Evolutionary conservation across 1,284 basidiomycete genomes (phyloP), one percentile per base, ranked within the genome.

Genomic region (Apiotrichum domesticum): DNA sequence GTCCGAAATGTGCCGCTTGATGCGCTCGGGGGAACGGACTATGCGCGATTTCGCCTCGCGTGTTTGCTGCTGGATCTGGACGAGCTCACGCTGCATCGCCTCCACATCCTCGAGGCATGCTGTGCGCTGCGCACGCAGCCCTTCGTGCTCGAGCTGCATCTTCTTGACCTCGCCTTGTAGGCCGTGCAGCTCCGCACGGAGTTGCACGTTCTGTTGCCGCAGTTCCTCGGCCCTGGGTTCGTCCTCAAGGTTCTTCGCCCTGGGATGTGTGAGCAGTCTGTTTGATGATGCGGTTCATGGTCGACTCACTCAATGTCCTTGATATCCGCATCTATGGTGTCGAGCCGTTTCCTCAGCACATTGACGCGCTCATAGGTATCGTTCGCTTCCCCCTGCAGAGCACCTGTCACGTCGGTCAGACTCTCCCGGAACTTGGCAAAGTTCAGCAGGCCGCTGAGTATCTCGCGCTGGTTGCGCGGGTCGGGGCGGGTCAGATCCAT

Each of bases 371-470:
- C 35, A 2, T 40, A 8, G 29, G 40, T 32, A n/a, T n/a, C 33
- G 29, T 49, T 46, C 10, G 64, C 53, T 33, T 66, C 62, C n/a
- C 55, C 52, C 45, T 64, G 56, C 21, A 70, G 57, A 29, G 59
- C 56, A 40, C 51, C 33, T 35, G 61, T 59, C 8, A 65, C 58
- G 40, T 51, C 60, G 9, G 52, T 49, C 47, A 65, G 54, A 45
- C 70, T 67, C 14, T 75, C 72, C 33, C 73, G 64, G 47, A 94
- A 95, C 74, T 90, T 90, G 71, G 90, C 84, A 73, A 93, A 91
- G 76, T 96, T 96, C 79, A 94, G 87, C 61, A 96, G 87, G 0
- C 87, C 91, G 42, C 88, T 90, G 57, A 96, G 80, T 45, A 88
- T 80, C 49, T 82, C 79, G 13, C 85, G 79, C 0, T 90, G 87